Evolutionary conservation across 2,329 filamentous ascomycete genomes (phyloP).

Genomic region (Colletotrichum tropicale): DNA sequence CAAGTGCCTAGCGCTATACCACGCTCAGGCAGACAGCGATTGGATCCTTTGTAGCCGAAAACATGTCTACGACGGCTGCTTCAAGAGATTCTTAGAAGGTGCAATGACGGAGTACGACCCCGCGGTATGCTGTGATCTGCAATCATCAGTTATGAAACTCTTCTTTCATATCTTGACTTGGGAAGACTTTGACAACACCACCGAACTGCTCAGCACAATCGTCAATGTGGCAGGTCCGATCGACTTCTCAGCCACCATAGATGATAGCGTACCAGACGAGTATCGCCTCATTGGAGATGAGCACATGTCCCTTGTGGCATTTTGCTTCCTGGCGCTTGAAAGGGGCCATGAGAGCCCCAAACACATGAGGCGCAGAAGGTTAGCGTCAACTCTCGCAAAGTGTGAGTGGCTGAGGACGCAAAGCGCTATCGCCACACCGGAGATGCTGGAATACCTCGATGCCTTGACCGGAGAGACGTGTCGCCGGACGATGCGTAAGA

Average conservation of each 20-base stretch:
- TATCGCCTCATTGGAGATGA: not conserved
- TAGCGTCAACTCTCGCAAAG: not conserved
- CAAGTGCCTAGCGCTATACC: not conserved
- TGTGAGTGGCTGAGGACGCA: accelerated
- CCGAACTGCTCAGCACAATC: accelerated
- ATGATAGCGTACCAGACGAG: accelerated
- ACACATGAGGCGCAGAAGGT: not conserved
- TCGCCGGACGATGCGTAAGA: not conserved
- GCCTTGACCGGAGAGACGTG: accelerated
- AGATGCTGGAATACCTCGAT: accelerated
- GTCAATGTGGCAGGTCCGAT: not conserved
- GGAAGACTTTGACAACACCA: not conserved
- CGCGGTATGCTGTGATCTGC: not conserved
- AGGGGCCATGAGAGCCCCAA: accelerated
- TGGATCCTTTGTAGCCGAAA: no score
- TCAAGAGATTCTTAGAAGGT: not conserved
- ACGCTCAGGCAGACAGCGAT: not conserved
- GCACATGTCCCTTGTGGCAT: accelerated
- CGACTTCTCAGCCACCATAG: not conserved
- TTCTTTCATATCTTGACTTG: not conserved
- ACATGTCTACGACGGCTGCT: not conserved
- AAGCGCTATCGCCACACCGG: not conserved
- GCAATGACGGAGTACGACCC: not conserved
- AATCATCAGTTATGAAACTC: not conserved
- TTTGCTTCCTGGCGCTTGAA: not conserved